Percentiles rank a stretch among this genome's conserved stretches.
These are phyloP conservation scores for Anacardium occidentale DNA, from an alignment of 345 rosid species.

Conservation along the genomic window DNA sequence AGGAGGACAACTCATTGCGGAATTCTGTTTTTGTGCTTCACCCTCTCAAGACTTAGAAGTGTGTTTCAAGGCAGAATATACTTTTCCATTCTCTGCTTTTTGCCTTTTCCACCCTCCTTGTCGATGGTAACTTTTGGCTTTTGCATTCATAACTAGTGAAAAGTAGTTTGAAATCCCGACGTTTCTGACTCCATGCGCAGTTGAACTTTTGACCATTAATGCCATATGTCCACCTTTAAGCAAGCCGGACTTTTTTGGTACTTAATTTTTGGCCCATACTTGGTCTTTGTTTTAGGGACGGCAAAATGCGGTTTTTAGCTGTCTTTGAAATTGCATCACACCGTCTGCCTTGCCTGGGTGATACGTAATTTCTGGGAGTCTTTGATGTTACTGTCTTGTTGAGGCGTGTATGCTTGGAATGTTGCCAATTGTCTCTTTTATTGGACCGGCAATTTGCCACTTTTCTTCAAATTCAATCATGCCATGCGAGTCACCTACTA, in stretches of 20 bases:
- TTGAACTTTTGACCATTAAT: not conserved
- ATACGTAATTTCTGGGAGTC: not conserved
- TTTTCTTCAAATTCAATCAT: too few relatives aligned
- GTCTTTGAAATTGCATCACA: too few relatives aligned
- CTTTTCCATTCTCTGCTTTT: not conserved
- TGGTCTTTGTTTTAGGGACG: not conserved
- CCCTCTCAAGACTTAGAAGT: not conserved
- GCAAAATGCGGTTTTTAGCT: not conserved
- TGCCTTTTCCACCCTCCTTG: not conserved
- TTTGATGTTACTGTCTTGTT: too few relatives aligned
- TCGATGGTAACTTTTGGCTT: not conserved
- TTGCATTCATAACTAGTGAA: not conserved
- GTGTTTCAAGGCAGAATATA: not conserved
- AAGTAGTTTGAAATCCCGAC: not conserved
- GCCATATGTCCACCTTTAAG: not conserved
- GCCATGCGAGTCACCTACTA: too few relatives aligned
- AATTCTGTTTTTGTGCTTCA: not conserved
- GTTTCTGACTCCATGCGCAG: not conserved
- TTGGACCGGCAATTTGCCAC: too few relatives aligned
- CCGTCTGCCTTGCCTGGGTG: too few relatives aligned
- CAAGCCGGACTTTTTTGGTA: not conserved
- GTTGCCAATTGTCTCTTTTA: too few relatives aligned
- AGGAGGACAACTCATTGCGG: not conserved
- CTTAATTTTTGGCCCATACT: not conserved
- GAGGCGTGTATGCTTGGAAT: too few relatives aligned